These are phyloP conservation scores for Tuber brumale DNA, from an alignment of 495 filamentous ascomycete species.

Conservation along the genomic window DNA sequence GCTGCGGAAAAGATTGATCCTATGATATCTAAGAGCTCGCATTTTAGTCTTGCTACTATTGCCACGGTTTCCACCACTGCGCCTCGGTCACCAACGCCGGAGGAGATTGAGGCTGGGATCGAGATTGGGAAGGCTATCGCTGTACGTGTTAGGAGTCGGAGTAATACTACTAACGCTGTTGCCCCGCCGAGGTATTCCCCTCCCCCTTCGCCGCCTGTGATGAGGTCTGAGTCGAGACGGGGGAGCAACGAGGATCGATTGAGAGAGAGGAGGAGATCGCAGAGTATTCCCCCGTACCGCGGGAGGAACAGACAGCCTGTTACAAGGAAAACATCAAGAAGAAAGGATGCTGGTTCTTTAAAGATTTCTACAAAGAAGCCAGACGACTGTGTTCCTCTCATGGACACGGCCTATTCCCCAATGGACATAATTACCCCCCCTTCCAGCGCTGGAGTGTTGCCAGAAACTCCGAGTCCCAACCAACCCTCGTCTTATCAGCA, in stretches of 20 bases:
- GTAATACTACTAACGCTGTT: constrained; percentile 17
- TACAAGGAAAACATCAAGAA: constrained; percentile 13
- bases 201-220: constrained; percentile 21
- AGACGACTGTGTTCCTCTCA: constrained; percentile 17
- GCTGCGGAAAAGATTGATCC: constrained; percentile 6
- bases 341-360: constrained; percentile 13
- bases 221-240: constrained; percentile 14
- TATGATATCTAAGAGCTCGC: constrained; percentile 19
- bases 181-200: constrained; percentile 10
- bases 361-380: constrained; percentile 6
- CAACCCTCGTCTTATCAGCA: constrained; percentile 17
- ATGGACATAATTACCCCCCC: constrained; percentile 30
- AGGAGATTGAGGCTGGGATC: constrained; percentile 30
- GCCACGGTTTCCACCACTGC: constrained; percentile 14
- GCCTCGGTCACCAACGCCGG: constrained; percentile 24
- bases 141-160: constrained; percentile 23
- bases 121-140: constrained; percentile 34
- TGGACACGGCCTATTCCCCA: constrained; percentile 20
- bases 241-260: constrained; percentile 7
- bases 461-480: constrained; percentile 9
- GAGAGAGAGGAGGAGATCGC: constrained; percentile 12
- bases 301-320: constrained; percentile 2
- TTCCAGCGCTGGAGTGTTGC: constrained; percentile 26
- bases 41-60: constrained; percentile 18
- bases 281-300: background rate